Conservation (phyloP, 2,329 filamentous ascomycete species). For the Leptoxyphium fumago region DNA sequence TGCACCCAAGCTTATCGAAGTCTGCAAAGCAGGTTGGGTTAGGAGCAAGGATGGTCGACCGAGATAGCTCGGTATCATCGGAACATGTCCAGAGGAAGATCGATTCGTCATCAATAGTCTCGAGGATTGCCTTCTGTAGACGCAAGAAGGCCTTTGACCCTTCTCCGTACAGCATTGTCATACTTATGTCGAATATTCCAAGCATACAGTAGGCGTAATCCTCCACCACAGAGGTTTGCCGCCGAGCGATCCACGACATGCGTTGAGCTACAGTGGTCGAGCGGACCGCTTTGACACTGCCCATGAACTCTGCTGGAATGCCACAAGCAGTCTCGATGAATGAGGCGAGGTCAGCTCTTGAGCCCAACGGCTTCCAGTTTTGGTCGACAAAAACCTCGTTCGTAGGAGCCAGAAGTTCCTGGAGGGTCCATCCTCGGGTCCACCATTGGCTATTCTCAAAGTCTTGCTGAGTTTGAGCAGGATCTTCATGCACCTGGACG, state of each 20-base stretch:
- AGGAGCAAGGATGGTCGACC: no score
- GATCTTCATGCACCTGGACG: not conserved
- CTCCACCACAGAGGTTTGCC: conserved; percentile 12
- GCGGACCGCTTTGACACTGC: no score
- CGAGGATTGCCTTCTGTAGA: conserved; percentile 8
- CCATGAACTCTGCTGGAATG: no score
- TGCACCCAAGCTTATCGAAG: no score
- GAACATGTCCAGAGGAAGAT: conserved; percentile 1
- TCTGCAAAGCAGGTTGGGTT: no score
- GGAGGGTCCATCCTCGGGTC: conserved; percentile 11
- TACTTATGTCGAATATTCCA: conserved; percentile 16
- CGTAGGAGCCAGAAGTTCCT: conserved; percentile 9
- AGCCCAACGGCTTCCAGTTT: no score
- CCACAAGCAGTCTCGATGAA: no score
- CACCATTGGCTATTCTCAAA: no score
- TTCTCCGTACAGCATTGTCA: conserved; percentile 20
- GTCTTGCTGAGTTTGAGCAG: no score
- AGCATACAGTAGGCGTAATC: conserved; percentile 17
- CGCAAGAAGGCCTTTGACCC: conserved; percentile 8
- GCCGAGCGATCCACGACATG: conserved; percentile 8
- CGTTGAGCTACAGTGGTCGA: conserved; percentile 4
- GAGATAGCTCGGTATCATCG: no score
- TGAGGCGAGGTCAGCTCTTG: no score
- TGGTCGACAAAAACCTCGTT: conserved; percentile 2
- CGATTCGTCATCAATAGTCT: conserved; percentile 3